Conservation (phyloP, 371 early-diverging fungal genomes). For the Spraguea lophii region DNA sequence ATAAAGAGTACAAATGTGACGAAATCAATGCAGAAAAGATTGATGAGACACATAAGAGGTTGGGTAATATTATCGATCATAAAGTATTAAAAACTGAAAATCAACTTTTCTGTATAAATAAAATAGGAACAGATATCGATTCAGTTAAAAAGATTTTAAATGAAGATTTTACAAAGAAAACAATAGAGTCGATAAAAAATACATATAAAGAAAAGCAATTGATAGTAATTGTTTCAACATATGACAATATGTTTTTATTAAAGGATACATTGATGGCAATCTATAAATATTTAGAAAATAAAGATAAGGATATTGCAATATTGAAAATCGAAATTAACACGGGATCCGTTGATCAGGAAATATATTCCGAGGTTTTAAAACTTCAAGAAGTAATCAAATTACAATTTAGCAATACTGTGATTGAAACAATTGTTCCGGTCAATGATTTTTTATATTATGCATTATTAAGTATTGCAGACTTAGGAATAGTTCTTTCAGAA, state of each 20-base stretch:
- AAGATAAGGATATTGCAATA: constrained; percentile 34
- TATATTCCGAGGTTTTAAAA: constrained; percentile 23
- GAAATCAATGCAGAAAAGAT: neutral
- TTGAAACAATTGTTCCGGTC: constrained; percentile 32
- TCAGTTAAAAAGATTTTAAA: constrained; percentile 23
- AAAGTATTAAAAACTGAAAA: too few species aligned
- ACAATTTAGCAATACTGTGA: constrained; percentile 1
- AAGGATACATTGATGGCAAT: constrained; percentile 35
- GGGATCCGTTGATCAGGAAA: constrained; percentile 22
- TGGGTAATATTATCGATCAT: too few species aligned
- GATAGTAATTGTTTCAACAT: constrained; percentile 41
- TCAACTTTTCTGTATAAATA: constrained; percentile 35
- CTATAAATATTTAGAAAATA: constrained; percentile 23
- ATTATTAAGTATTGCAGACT: constrained; percentile 37
- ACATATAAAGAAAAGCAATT: constrained; percentile 33
- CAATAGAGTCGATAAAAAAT: constrained; percentile 10
- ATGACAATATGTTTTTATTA: constrained; percentile 43
- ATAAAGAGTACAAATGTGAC: neutral
- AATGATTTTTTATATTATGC: constrained; percentile 41
- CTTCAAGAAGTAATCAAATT: constrained; percentile 15
- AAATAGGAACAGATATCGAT: constrained; percentile 43
- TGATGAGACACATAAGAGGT: neutral
- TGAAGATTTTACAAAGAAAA: constrained; percentile 12
- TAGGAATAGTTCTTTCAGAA: constrained; percentile 38
- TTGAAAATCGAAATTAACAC: constrained; percentile 40